Base-by-base conservation (phyloP, 2,329 filamentous ascomycete species). In the Lasiodiplodia citricola region DNA sequence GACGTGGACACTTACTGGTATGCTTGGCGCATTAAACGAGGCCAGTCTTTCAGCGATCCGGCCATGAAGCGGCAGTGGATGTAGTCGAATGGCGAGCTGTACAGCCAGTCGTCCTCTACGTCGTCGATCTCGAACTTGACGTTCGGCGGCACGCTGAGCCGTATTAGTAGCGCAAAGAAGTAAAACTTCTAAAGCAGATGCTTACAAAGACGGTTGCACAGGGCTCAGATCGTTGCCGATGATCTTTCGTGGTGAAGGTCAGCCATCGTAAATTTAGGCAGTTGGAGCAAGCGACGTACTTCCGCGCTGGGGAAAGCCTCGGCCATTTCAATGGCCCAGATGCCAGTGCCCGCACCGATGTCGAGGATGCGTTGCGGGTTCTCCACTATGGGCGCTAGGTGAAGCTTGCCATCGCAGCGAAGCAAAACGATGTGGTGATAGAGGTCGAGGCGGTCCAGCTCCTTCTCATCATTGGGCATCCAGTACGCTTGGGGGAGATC, bases 41-140 rank as follows among this genome's bases (percentile, higher is more conserved):
- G 75, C 78, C 78, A 80, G 70, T 80, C 76, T 28, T 66, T 70
- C 16, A 80, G 77, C 13, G 72, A 66, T 18, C 77, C 77, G 8
- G 69, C 71, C 72, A 80, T 57, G 58, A 74, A 76, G 41, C 78
- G 75, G 58, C 72, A 70, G 69, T 79, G 77, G 25, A 80, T 78
- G 66, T 75, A 77, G 69, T 79, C 77, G 66, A 79, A 80, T 2
- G 70, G 70, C 58, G 72, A 70, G n/a, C 72, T 54, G 56, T 78
- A 79, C 5, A 78, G 72, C 80, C 80, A 82, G 11, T 80, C 77
- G 41, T 74, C 72, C 67, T 82, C 79, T 54, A 76, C 77, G 66
- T 82, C 79, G 74, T 82, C 80, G 65, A 82, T 78, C 71, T 80
- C 78, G 74, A 82, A 82, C 66, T 77, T 77, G 44, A 75, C 75